Base-by-base conservation (phyloP, 148 eudicot genomes). In the Amaranthus cruentus region DNA sequence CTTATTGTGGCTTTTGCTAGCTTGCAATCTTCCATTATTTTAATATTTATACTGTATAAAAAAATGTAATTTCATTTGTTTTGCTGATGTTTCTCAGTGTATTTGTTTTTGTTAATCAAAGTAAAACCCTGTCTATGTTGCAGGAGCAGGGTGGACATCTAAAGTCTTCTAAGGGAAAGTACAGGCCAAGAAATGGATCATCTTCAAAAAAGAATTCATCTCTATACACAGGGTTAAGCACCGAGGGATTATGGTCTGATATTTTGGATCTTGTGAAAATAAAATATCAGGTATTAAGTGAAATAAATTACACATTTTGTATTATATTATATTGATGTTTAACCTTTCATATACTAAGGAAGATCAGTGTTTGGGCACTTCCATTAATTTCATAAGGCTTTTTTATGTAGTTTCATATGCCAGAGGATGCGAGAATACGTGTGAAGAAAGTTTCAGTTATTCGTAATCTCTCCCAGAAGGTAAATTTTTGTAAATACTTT, bases 391-490 rank as follows among this genome's bases (percentile, higher is more conserved):
- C 21, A 43, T 14, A 58, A 38, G 38, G 42, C 57, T 67, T 50
- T 28, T 68, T 72, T 28, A 9, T 87, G 79, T 85, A 96, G 99
- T 92, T 88, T 87, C 88, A 86, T 79, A 78, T 92, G 73, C 92
- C 96, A 0, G 96, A 87, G 59, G 94, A 92, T 81, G 87, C 90
- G 53, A 86, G 87, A 79, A 72, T 82, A 68, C 74, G 79, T 53
- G 99, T 89, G 59, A 96, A 90, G 85, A 92, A 83, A 84, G 83
- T 96, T 77, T 86, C 99, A 14, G 97, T 96, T 78, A 81, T 96
- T 60, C 94, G 99, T 71, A 96, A 96, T 76, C 90, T 96, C 50
- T 86, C 91, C 78, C 93, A 85, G 71, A 96, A 96, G 96, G 99
- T 96, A 82, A 74, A 10, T 61, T 75, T 68, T 46, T 66, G 28